Evolutionary conservation across 306 rosid species (phyloP), one percentile per base, ranked within the genome.

Genomic region (Chamaecrista fasciculata): DNA sequence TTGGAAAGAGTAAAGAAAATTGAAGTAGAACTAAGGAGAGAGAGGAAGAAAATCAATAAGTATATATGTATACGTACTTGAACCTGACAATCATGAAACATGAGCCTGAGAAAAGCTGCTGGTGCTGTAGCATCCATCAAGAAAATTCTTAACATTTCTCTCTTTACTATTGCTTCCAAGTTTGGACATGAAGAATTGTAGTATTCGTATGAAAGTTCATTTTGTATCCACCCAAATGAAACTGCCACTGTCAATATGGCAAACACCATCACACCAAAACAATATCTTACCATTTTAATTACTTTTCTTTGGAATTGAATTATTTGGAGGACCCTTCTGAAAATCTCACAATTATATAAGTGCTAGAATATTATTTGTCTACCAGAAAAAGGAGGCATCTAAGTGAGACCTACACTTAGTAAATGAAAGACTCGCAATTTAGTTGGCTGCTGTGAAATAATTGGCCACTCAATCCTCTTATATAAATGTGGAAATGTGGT

Each of bases 61-160:
- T 29, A 29, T 29, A 29, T 29, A 29, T 29, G 5, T 37, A 1
- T 1, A 28, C 42, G 10, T 67, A 79, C 84, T 74, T 83, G 82
- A 69, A 83, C 80, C 76, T 79, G 84, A 71, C 84, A 79, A 21
- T 79, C 87, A 65, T 83, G 87, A 76, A 83, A 79, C 77, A 76
- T 31, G 78, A 83, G 82, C 43, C 80, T 66, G 62, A 76, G 73
- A 65, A 83, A 79, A 55, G 80, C 80, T 4, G 87, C 46, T 9
- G 84, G 82, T 21, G 84, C 66, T 51, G 78, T 48, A 70, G 77
- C 11, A 76, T 79, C 82, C 5, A 66, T 50, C 40, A 65, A 11
- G 74, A 69, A 76, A 33, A 68, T 16, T 10, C 36, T 63, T 4
- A 26, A 8, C 68, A 76, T 69, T 37, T 82, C 75, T 14, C 14